A percentile compares a stretch with the other conserved stretches of the same genome.
Conservation (phyloP, 192 early-diverging fungal genomes). For the Thamnidium elegans region DNA sequence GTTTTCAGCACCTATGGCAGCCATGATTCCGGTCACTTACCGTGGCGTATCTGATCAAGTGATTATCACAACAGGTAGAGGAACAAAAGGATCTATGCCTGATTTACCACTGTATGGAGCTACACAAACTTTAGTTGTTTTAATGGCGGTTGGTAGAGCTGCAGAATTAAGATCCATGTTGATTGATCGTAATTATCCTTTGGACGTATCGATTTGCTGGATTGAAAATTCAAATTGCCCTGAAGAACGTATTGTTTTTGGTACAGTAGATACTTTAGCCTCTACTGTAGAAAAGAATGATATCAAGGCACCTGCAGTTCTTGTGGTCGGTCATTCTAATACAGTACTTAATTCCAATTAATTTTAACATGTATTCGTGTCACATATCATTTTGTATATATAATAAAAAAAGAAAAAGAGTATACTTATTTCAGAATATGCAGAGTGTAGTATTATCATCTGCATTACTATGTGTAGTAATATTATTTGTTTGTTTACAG, state of each 20-base stretch:
- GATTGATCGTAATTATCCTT: slow-evolving; percentile 60
- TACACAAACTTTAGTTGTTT: slow-evolving; percentile 73
- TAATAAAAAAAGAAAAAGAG: not conserved
- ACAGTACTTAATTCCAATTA: not conserved
- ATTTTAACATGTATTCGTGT: not conserved
- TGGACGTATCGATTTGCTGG: slow-evolving; percentile 66
- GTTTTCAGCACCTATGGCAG: slow-evolving; percentile 71
- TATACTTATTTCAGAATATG: not conserved
- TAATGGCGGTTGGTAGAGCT: slow-evolving; percentile 84
- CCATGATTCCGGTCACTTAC: slow-evolving; percentile 82
- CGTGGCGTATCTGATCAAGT: slow-evolving; percentile 86
- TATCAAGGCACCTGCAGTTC: slow-evolving; percentile 71
- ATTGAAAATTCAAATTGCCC: slow-evolving; percentile 81
- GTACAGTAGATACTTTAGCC: slow-evolving; percentile 61
- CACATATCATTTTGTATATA: not conserved
- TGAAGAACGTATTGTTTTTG: slow-evolving; percentile 68
- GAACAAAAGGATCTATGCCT: slow-evolving; percentile 75
- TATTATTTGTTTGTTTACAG: not conserved
- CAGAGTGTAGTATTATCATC: not conserved
- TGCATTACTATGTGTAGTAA: not conserved
- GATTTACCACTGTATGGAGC: slow-evolving; percentile 61
- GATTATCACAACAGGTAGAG: slow-evolving; percentile 77
- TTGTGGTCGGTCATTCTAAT: slow-evolving; percentile 65
- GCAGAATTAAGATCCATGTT: slow-evolving; percentile 58
- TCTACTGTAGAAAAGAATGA: slow-evolving; percentile 59